phyloP scores from a whole-genome alignment of 345 rosid species.

The Citrus hindsii region DNA sequence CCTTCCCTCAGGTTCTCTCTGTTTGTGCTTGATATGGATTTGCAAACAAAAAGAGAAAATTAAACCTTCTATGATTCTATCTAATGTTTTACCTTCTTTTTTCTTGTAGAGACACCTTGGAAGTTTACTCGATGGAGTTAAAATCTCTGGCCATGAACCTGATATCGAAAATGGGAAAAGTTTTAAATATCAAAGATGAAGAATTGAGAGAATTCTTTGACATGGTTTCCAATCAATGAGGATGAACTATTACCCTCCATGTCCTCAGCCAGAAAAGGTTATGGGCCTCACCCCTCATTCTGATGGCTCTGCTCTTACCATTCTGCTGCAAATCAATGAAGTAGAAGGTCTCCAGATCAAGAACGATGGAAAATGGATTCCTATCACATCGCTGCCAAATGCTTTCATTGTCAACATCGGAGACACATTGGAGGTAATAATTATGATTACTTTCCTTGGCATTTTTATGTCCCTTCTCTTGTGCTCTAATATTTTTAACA shows the following conservation, averaged over 20 bases:
- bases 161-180: conserved; percentile 13
- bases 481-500: not conserved
- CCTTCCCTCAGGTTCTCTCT: not conserved
- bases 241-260: conserved; percentile 37
- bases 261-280: conserved; percentile 28
- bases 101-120: too few relatives aligned
- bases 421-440: not conserved
- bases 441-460: not conserved
- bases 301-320: conserved; percentile 20
- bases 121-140: conserved; percentile 10
- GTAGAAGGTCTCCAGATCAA: too few relatives aligned
- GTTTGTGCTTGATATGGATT: too few relatives aligned
- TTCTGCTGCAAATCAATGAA: conserved; percentile 19
- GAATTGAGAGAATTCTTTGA: conserved; percentile 21
- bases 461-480: not conserved
- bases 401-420: too few relatives aligned
- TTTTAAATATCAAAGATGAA: conserved; percentile 8
- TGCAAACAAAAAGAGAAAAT: too few relatives aligned
- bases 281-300: conserved; percentile 35
- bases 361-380: too few relatives aligned
- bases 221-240: conserved; percentile 14
- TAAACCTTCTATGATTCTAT: too few relatives aligned
- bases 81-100: too few relatives aligned
- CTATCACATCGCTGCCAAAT: too few relatives aligned
- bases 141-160: conserved; percentile 7